These are phyloP conservation scores for Monosporascus sp. DNA, from an alignment of 2,329 filamentous ascomycete species.

Conservation along the genomic window DNA sequence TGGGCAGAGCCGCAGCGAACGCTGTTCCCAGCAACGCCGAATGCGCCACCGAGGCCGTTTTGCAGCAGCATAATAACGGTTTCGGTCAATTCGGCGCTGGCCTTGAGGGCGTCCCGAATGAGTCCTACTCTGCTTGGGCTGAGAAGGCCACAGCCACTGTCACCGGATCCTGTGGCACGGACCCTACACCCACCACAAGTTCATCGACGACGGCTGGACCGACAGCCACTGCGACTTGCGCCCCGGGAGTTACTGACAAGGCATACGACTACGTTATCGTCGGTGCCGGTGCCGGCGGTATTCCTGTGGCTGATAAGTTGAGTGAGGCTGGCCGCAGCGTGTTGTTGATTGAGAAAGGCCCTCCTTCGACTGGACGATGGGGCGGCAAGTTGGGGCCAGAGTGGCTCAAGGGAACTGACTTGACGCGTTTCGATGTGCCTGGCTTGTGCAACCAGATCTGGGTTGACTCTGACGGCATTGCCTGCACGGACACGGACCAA, in stretches of 20 bases:
- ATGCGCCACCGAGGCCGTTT: conserved; percentile 38
- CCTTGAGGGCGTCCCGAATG: conserved; percentile 24
- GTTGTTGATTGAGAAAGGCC: conserved; percentile 56
- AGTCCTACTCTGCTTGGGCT: conserved; percentile 37
- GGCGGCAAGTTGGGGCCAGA: conserved; percentile 55
- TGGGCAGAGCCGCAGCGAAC: conserved; percentile 51
- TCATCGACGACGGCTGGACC: conserved; percentile 16
- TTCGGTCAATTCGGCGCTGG: conserved; percentile 48
- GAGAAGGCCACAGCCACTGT: conserved; percentile 36
- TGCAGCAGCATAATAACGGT: conserved; percentile 46
- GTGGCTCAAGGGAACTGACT: conserved; percentile 48
- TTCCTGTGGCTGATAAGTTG: conserved; percentile 54
- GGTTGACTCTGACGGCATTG: conserved; percentile 56
- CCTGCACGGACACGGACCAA: conserved; percentile 63
- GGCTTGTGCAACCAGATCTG: conserved; percentile 69
- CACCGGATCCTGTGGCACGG: conserved; percentile 26
- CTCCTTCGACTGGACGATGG: conserved; percentile 58
- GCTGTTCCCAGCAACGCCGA: conserved; percentile 34
- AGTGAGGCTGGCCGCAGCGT: conserved; percentile 61
- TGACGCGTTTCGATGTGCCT: conserved; percentile 68
- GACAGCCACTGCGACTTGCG: conserved; percentile 12
- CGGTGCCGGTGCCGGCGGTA: conserved; percentile 55
- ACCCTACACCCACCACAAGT: conserved; percentile 8
- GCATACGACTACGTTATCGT: conserved; percentile 57
- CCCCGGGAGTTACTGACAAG: conserved; percentile 26